phyloP scores from a whole-genome alignment of 164 flowering plant genomes.

The Macadamia tetraphylla region DNA sequence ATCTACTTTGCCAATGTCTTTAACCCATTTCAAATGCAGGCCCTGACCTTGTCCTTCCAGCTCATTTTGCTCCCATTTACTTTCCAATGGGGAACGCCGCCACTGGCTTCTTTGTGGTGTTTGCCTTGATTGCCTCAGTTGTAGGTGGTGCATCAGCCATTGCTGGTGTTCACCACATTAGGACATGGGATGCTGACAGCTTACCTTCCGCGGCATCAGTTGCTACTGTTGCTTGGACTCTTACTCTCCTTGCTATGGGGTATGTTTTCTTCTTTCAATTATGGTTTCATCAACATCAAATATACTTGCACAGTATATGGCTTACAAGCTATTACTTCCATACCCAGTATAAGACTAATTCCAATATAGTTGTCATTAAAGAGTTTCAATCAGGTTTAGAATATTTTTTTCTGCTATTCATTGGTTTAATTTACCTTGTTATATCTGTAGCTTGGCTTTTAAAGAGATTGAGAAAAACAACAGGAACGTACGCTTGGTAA shows the following conservation, averaged over 20 bases:
- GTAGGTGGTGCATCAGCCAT: conserved; percentile 71
- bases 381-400: not conserved
- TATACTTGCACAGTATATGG: no score
- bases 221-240: conserved; percentile 73
- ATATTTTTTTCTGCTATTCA: not conserved
- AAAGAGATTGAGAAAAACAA: conserved; percentile 56
- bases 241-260: conserved; percentile 89
- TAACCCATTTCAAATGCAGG: conserved; percentile 29
- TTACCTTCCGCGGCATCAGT: conserved; percentile 60
- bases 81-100: conserved; percentile 92
- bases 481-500: conserved; percentile 73
- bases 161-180: conserved; percentile 55
- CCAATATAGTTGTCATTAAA: no score
- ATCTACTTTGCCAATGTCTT: no score
- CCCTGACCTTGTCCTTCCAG: conserved; percentile 59
- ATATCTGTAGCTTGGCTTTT: conserved; percentile 63
- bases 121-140: conserved; percentile 70
- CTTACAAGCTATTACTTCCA: no score
- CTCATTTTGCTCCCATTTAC: conserved; percentile 76
- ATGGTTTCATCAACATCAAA: not conserved
- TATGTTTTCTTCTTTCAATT: conserved; percentile 14
- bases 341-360: no score
- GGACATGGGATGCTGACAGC: conserved; percentile 52
- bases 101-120: conserved; percentile 79
- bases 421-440: not conserved